phyloP scores from a whole-genome alignment of 2,329 filamentous ascomycete species.

The Cryphonectria radicalis region DNA sequence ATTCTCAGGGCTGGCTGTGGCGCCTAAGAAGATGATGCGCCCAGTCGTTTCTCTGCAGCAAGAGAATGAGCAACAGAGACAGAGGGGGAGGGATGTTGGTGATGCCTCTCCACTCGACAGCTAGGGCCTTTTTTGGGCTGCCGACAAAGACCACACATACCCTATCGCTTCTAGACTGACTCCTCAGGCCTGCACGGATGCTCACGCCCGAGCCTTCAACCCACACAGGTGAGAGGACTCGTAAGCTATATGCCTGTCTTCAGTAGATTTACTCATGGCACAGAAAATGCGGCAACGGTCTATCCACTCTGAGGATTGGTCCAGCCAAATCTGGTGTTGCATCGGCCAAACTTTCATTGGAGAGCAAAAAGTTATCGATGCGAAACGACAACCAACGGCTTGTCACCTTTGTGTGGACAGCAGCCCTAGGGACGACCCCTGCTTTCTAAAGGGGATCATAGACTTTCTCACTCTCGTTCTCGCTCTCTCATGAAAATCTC shows the following conservation, averaged over 20 bases:
- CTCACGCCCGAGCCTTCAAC: background rate
- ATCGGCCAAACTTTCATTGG: background rate
- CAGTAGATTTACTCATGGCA: background rate
- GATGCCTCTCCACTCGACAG: background rate
- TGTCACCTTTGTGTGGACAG: background rate
- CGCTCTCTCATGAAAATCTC: background rate
- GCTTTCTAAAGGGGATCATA: background rate
- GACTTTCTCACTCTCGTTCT: background rate
- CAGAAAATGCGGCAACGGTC: background rate
- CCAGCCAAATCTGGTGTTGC: background rate
- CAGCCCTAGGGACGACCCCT: background rate
- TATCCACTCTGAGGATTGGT: background rate
- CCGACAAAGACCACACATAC: background rate
- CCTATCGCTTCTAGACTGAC: background rate
- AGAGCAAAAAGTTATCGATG: background rate
- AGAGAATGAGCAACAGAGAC: background rate
- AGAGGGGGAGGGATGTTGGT: background rate
- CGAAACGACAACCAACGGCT: background rate
- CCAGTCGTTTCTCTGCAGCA: background rate
- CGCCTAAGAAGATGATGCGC: background rate
- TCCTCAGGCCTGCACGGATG: background rate
- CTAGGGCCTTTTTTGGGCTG: background rate
- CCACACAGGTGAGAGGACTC: background rate
- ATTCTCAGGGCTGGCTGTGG: background rate
- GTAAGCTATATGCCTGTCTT: background rate